Conservation (phyloP, 1,139 yeast genomes). For the Schizosaccharomyces versatilis region DNA sequence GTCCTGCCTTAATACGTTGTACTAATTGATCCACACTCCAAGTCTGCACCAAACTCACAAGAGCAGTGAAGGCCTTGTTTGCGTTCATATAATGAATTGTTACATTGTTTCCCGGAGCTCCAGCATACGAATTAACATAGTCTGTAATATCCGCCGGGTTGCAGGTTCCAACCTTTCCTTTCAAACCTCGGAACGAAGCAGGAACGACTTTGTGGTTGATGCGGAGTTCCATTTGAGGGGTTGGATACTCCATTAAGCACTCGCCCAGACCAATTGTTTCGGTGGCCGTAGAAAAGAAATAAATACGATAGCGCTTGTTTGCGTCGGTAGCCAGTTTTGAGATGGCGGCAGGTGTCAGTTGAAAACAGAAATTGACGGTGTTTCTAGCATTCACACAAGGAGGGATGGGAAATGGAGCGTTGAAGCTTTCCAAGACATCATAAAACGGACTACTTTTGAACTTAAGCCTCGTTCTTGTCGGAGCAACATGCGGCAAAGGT, state of each 20-base stretch:
- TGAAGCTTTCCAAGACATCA: conserved; percentile 12
- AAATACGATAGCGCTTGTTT: conserved; percentile 9
- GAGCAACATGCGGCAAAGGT: not conserved
- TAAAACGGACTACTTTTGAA: conserved; percentile 19
- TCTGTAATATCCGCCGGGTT: conserved; percentile 22
- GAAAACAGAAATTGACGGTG: conserved; percentile 5
- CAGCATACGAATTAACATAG: conserved; percentile 4
- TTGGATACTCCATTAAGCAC: conserved; percentile 16
- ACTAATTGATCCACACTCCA: conserved; percentile 15
- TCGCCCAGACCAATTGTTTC: conserved; percentile 10
- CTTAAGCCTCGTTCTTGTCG: conserved; percentile 2
- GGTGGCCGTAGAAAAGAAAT: conserved; percentile 9
- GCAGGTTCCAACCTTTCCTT: conserved; percentile 22
- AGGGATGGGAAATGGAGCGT: conserved; percentile 13
- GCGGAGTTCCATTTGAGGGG: conserved; percentile 13
- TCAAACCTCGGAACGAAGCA: conserved; percentile 20
- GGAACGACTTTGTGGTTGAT: conserved; percentile 14
- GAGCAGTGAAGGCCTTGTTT: conserved; percentile 15
- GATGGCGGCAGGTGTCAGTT: conserved; percentile 8
- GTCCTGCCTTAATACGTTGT: conserved; percentile 15
- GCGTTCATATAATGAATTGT: conserved; percentile 14
- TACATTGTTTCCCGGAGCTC: conserved; percentile 13
- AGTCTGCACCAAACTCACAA: conserved; percentile 16
- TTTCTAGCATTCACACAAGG: conserved; percentile 7
- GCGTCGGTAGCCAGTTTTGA: conserved; percentile 6